Conservation (phyloP, 192 early-diverging fungal species). For the Cetraspora pellucida region DNA sequence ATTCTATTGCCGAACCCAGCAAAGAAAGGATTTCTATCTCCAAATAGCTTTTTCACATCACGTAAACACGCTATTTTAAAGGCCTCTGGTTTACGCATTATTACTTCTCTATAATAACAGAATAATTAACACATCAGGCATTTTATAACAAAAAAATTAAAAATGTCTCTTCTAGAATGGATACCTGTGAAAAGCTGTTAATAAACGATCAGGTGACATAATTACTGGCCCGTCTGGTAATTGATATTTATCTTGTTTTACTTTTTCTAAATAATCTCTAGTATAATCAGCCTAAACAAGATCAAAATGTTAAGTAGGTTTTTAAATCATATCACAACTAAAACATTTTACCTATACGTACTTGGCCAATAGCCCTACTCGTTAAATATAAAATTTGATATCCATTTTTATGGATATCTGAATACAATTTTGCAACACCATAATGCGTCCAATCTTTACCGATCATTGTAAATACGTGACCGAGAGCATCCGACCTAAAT, state of each 20-base stretch:
- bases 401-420: constrained; percentile 90
- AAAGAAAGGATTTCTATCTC: constrained; percentile 82
- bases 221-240: constrained; percentile 94
- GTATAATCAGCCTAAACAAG: constrained; percentile 72
- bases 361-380: constrained; percentile 93
- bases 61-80: constrained; percentile 96
- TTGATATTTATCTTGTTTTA: constrained; percentile 85
- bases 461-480: constrained; percentile 96
- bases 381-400: constrained; percentile 96
- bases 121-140: background rate
- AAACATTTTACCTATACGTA: background rate
- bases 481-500: constrained; percentile 80
- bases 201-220: constrained; percentile 92
- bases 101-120: constrained; percentile 71
- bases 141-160: background rate
- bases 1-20: constrained; percentile 98
- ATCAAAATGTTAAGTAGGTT: background rate
- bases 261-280: constrained; percentile 86
- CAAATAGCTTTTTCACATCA: constrained; percentile 89
- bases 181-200: constrained; percentile 83
- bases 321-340: background rate
- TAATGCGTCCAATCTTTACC: constrained; percentile 98
- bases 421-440: constrained; percentile 95
- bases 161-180: background rate
- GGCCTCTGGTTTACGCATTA: constrained; percentile 90